These are phyloP conservation scores for Ogataea chonburiensis DNA, from an alignment of 805 yeast species.

Conservation along the genomic window DNA sequence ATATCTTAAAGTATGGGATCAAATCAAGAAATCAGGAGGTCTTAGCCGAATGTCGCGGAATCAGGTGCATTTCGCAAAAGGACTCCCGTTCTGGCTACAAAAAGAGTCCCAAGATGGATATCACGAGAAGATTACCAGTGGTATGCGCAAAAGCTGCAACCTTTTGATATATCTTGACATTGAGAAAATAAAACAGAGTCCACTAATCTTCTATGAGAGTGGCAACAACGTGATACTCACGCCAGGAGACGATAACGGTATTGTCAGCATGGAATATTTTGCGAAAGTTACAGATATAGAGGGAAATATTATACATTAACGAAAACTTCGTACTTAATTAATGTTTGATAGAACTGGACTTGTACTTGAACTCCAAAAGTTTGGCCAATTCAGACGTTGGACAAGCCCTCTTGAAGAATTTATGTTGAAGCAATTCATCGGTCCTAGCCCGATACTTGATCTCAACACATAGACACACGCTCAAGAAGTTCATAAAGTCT, in stretches of 20 bases:
- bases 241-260: constrained; percentile 58
- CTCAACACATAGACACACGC: constrained; percentile 92
- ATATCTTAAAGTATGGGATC: constrained; percentile 42
- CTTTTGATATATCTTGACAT: constrained; percentile 65
- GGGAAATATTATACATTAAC: constrained; percentile 16
- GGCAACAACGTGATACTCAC: constrained; percentile 74
- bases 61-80: constrained; percentile 83
- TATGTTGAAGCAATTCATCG: constrained; percentile 78
- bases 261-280: constrained; percentile 46
- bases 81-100: too few species aligned
- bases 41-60: constrained; percentile 69
- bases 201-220: constrained; percentile 56
- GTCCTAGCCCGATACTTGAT: constrained; percentile 89
- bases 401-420: constrained; percentile 65
- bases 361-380: constrained; percentile 42
- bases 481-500: constrained; percentile 79
- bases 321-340: constrained; percentile 7
- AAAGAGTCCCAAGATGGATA: too few species aligned
- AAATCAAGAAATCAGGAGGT: constrained; percentile 54
- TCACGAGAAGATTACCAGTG: constrained; percentile 55
- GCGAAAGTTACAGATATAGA: constrained; percentile 25
- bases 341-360: constrained; percentile 12
- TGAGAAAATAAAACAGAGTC: constrained; percentile 43
- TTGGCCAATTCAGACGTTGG: constrained; percentile 56
- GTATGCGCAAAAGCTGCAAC: constrained; percentile 60